Evolutionary conservation across 2,329 filamentous ascomycete genomes (phyloP), one percentile per base, ranked within the genome.

Genomic region (Apiospora kogelbergensis): DNA sequence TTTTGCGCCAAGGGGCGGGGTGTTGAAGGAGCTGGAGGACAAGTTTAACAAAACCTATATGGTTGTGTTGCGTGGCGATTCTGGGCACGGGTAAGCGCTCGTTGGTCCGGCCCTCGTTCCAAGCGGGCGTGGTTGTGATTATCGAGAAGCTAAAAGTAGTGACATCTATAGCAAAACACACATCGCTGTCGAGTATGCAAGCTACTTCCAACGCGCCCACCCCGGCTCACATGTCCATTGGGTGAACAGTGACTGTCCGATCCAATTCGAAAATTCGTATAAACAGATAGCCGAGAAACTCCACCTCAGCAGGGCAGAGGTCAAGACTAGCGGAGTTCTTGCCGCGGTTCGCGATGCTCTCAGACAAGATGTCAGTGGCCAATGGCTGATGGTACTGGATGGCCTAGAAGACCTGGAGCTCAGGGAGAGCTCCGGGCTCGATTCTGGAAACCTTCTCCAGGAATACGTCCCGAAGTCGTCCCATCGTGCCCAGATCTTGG

Each of bases 371-470:
- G 65, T 46, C 13, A n/a, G 42, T 6, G 66, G 66, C 2, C 45
- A 60, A 6, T 67, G 66, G 66, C 4, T 67, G 20, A 67, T 67
- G 46, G 26, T 67, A 17, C 46, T 67, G 3, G 66, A 67, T 26
- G 48, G 66, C 3, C 46, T 60, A 20, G 66, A 67, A 7, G 66
- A 67, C 66, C 60, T 17, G 30, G 20, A 24, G 10, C 42, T 44
- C 42, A 44, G 6, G 42, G 17, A 20, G 15, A 44, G 2, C 20
- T 44, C 42, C 13, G 42, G 42, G 42, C 15, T 20, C 42, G 20
- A 20, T 17, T 15, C 42, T 44, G 42, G 42, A 17, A 44, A 6
- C 7, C 42, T 17, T 6, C 42, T 44, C 5, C 17, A 20, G 42
- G 15, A 20, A 2, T 44, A 44, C 6, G 17, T 44, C 3, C 42